These are phyloP conservation scores for Scolecobasidium constrictum DNA, from an alignment of 2,329 filamentous ascomycete species.

Conservation along the genomic window DNA sequence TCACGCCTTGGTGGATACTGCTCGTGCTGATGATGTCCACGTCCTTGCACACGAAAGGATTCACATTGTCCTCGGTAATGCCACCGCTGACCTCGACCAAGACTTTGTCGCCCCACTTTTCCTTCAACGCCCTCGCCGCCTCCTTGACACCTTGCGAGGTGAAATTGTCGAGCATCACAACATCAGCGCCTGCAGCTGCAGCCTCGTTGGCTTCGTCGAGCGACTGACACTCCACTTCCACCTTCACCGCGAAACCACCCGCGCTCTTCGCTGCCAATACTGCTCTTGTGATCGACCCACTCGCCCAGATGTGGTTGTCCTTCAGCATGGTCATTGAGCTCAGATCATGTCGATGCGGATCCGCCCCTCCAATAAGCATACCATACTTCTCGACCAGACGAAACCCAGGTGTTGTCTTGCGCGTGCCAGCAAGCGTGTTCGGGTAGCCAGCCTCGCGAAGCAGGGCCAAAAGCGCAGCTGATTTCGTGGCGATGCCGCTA, in stretches of 20 bases:
- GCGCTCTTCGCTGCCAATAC: constrained; percentile 74
- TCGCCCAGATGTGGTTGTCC: constrained; percentile 96
- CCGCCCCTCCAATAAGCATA: constrained; percentile 87
- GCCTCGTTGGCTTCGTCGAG: constrained; percentile 86
- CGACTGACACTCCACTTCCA: constrained; percentile 90
- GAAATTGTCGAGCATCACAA: constrained; percentile 98
- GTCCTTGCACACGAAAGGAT: constrained; percentile 62
- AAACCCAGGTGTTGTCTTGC: constrained; percentile 96
- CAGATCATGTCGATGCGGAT: constrained; percentile 84
- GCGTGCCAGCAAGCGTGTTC: constrained; percentile 81
- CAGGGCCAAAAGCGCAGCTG: constrained; percentile 36
- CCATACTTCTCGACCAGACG: constrained; percentile 95
- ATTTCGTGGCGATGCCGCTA: constrained; percentile 73
- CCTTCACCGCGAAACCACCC: constrained; percentile 82
- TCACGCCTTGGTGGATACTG: constrained; percentile 90
- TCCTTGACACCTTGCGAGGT: constrained; percentile 63
- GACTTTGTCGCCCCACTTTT: constrained; percentile 62
- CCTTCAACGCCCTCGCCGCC: constrained; percentile 65
- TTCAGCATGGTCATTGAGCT: constrained; percentile 95
- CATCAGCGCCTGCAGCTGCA: constrained; percentile 79
- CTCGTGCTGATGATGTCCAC: constrained; percentile 95
- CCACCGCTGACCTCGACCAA: constrained; percentile 90
- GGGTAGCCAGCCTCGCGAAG: constrained; percentile 57
- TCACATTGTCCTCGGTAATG: constrained; percentile 73
- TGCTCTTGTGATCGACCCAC: constrained; percentile 70